Base-by-base conservation (phyloP, 2,329 filamentous ascomycete genomes). In the Ophiocordyceps sinensis region DNA sequence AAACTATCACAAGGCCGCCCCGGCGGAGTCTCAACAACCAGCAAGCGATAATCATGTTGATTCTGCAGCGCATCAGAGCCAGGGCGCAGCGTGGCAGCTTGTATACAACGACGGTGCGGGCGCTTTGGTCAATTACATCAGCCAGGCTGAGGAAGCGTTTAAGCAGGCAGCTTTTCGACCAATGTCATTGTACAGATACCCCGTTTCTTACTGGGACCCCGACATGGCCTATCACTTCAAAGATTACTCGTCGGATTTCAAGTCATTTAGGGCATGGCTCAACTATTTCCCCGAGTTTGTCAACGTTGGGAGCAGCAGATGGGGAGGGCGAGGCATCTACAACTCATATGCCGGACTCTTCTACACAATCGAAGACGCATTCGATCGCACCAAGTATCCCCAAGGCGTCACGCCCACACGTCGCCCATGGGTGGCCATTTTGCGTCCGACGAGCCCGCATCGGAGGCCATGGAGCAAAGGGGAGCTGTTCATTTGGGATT, bases 401-500 rank as follows among this genome's bases (percentile, higher is more conserved):
- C 41, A 41, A 11, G 45, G 49, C 1, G 36, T 42, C 3, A 46
- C 48, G 14, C 51, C 47, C 9, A 42, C 46, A 28, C 61, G 65
- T 10, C 63, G 67, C 36, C 68, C 73, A 0, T 78, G 73, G 72
- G 46, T 76, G 29, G 68, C 58, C 0, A 49, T 72, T 13, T 64
- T 66, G 43, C 64, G 73, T 11, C 64, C 68, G 0, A 48, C 56
- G 5, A 55, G 67, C n/a, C 55, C 61, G 2, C 59, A 66, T 42
- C 13, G 9, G 1, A 51, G 41, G 19, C 47, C 52, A 1, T 66
- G 57, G 51, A 46, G 2, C 1, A 39, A 41, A 2, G 60, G 62
- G 3, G 72, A 77, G 47, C 48, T 78, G 12, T 56, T 77, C 6
- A 70, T 78, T 32, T 76, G 72, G 72, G 74, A 77, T 45, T 43